Evolutionary conservation across 768 basidiomycete genomes (phyloP), one percentile per base, ranked within the genome.

Genomic region (Porpolomopsis calyptriformis): DNA sequence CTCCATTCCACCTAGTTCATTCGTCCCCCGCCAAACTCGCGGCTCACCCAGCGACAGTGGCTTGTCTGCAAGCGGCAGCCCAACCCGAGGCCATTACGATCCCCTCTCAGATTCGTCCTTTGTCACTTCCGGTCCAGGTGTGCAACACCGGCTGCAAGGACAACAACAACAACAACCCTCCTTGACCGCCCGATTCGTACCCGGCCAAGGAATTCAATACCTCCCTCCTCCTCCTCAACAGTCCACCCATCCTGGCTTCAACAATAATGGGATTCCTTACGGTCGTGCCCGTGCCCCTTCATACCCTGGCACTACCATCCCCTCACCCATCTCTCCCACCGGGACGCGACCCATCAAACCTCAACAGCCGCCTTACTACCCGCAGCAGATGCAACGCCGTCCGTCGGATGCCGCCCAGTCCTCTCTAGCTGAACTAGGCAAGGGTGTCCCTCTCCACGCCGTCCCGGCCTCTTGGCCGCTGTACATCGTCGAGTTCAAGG

Each of bases 401-500:
- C 58, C 63, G 5, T 72, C 72, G 2, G 70, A 72, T 39, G 64
- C 67, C 6, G 48, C 58, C 59, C 60, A 40, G 57, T 50, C 24
- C 35, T 52, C 60, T 26, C 64, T 71, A 42, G 56, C 60, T n/a
- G 72, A 91, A 9, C 79, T 94, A 19, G 93, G 94, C 41, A 84
- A 83, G 57, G 94, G 94, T 27, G 77, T 97, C 0, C 90, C 92
- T 0, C 73, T 97, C 14, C 80, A 83, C 58, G 64, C 84, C 40
- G 82, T 99, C 34, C 83, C 92, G 1, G 61, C 83, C 10, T 78
- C 80, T 27, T 88, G 85, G 70, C 90, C 86, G n/a, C 74, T 99
- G 6, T 97, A 78, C 72, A 93, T 97, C 55, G 85, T 97, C 55
- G 87, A 96, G 62, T 99, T 99, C 74, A 99, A 97, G 65, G 93